Evolutionary conservation across 2,329 filamentous ascomycete species (phyloP).

Genomic region (Scedosporium aurantiacum): DNA sequence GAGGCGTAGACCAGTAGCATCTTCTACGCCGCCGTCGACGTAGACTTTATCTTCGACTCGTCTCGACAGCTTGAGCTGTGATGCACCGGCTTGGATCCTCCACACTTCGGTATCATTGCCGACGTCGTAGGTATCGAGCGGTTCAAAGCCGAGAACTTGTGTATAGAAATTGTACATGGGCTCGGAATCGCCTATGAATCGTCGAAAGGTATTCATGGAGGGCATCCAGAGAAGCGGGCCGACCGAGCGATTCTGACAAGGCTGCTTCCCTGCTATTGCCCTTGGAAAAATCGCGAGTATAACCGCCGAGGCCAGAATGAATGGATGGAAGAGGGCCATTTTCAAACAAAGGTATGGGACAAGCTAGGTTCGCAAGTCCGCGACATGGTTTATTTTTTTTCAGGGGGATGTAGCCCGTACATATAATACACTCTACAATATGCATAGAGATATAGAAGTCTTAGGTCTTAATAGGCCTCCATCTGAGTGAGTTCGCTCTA

Average conservation of each 20-base stretch:
- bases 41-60: neutral
- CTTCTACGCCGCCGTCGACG: neutral
- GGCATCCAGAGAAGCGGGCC: neutral
- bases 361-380: no score
- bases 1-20: neutral
- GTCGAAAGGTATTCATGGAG: conserved; percentile 1
- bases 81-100: conserved; percentile 1
- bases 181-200: neutral
- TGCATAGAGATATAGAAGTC: no score
- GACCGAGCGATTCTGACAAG: neutral
- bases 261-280: neutral
- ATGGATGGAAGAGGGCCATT: no score
- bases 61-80: neutral
- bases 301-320: no score
- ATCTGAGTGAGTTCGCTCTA: no score
- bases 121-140: conserved; percentile 2
- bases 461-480: no score
- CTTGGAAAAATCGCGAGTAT: no score
- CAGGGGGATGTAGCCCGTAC: no score
- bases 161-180: conserved; percentile 1
- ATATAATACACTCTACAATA: no score
- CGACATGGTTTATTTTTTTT: no score
- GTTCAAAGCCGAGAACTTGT: conserved; percentile 1
- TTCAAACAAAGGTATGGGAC: no score
- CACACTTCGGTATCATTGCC: conserved; percentile 2